Conservation (phyloP, 768 basidiomycete genomes). For the Lanmaoa rubissima region DNA sequence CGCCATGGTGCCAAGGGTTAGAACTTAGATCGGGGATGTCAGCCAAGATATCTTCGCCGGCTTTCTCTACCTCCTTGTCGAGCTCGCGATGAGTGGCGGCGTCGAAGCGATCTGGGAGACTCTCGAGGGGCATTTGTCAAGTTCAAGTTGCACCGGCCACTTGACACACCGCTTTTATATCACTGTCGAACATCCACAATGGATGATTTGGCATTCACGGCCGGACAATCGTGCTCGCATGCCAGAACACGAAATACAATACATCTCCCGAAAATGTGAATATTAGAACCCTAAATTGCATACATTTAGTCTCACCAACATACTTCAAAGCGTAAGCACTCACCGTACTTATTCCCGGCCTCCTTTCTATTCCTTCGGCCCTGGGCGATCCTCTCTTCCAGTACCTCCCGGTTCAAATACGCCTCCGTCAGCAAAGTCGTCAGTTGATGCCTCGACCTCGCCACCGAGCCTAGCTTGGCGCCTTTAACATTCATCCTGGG, state of each 20-base stretch:
- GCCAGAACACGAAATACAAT: not conserved
- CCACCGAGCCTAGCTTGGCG: slow-evolving; percentile 67
- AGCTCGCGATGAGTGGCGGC: too few species aligned
- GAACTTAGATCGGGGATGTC: too few species aligned
- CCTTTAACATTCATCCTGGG: slow-evolving; percentile 87
- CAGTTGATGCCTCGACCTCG: slow-evolving; percentile 73
- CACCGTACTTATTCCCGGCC: slow-evolving; percentile 90
- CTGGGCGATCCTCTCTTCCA: slow-evolving; percentile 84
- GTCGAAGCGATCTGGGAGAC: too few species aligned
- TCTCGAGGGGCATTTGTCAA: too few species aligned
- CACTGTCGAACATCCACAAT: too few species aligned
- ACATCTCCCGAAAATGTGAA: not conserved
- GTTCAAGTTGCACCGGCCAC: too few species aligned
- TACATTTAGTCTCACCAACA: not conserved
- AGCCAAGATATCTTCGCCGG: too few species aligned
- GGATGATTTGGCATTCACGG: too few species aligned
- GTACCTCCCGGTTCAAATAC: slow-evolving; percentile 74
- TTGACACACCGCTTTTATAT: too few species aligned
- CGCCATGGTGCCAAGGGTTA: too few species aligned
- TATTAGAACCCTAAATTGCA: slow-evolving; percentile 24
- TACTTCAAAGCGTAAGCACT: slow-evolving; percentile 25
- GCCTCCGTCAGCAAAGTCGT: slow-evolving; percentile 80
- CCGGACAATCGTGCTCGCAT: too few species aligned
- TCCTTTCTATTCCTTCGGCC: slow-evolving; percentile 82
- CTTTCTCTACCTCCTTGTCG: too few species aligned